Conservation (phyloP, 306 rosid genomes). For the Cucurbita argyrosperma region DNA sequence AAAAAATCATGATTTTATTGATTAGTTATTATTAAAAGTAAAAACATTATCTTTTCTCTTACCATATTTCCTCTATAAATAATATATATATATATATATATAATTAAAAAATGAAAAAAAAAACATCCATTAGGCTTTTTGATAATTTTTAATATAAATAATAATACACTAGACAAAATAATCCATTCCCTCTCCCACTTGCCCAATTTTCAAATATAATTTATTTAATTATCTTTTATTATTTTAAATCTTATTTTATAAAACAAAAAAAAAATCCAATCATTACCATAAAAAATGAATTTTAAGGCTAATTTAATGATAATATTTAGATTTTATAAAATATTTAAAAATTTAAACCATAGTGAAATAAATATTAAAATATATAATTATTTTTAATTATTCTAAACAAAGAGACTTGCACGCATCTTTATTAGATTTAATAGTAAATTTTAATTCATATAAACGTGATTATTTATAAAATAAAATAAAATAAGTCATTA, state of each 20-base stretch:
- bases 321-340: too few relatives aligned
- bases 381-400: too few relatives aligned
- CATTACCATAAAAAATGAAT: too few relatives aligned
- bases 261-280: too few relatives aligned
- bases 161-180: constrained; percentile 19
- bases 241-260: background rate
- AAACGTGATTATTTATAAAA: too few relatives aligned
- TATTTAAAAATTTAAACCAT: too few relatives aligned
- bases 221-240: constrained; percentile 18
- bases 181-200: constrained; percentile 24
- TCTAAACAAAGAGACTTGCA: too few relatives aligned
- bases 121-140: background rate
- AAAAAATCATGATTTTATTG: background rate
- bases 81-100: background rate
- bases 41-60: constrained; percentile 15
- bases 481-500: too few relatives aligned
- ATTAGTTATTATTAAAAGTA: background rate
- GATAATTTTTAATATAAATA: background rate
- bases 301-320: too few relatives aligned
- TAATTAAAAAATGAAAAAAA: background rate
- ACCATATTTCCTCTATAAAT: background rate
- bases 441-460: too few relatives aligned
- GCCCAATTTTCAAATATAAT: constrained; percentile 11
- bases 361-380: too few relatives aligned
- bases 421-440: too few relatives aligned